phyloP scores from a whole-genome alignment of 1,139 yeast genomes.

The Debaryomyces psychrophilus region DNA sequence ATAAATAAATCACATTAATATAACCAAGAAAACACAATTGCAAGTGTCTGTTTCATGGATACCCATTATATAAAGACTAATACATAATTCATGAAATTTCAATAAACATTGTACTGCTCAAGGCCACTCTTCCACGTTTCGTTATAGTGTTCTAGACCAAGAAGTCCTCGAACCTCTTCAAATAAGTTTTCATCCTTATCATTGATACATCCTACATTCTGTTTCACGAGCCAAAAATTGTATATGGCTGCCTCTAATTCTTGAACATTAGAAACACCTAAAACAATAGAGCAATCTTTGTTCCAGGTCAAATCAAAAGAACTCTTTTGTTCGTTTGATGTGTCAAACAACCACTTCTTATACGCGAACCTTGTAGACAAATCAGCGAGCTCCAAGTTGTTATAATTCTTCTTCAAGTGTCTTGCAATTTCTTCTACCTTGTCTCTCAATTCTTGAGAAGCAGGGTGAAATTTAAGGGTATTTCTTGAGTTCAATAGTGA shows the following conservation, averaged over 20 bases:
- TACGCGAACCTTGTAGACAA: conserved; percentile 79
- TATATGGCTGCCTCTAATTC: conserved; percentile 69
- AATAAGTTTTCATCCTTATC: conserved; percentile 48
- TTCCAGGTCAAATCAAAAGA: conserved; percentile 25
- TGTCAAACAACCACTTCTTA: conserved; percentile 53
- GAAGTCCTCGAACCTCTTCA: conserved; percentile 43
- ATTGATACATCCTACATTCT: conserved; percentile 31
- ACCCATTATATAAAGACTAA: not conserved
- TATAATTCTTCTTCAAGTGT: conserved; percentile 37
- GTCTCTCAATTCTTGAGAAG: conserved; percentile 56
- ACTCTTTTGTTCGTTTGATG: conserved; percentile 15
- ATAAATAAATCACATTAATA: no score
- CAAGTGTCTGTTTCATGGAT: no score
- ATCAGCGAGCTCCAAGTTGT: conserved; percentile 70
- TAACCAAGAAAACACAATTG: no score
- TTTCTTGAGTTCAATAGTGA: conserved; percentile 69
- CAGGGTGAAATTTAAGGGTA: conserved; percentile 85
- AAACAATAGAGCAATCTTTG: conserved; percentile 59
- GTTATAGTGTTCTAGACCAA: conserved; percentile 59
- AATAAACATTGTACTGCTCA: conserved; percentile 30
- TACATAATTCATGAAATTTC: not conserved
- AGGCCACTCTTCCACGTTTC: conserved; percentile 77
- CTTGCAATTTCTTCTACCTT: conserved; percentile 59
- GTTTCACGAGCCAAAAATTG: conserved; percentile 55
- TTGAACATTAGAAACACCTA: conserved; percentile 66